These are phyloP conservation scores for Solanum dulcamara DNA, from an alignment of 257 asterid species.

Conservation along the genomic window DNA sequence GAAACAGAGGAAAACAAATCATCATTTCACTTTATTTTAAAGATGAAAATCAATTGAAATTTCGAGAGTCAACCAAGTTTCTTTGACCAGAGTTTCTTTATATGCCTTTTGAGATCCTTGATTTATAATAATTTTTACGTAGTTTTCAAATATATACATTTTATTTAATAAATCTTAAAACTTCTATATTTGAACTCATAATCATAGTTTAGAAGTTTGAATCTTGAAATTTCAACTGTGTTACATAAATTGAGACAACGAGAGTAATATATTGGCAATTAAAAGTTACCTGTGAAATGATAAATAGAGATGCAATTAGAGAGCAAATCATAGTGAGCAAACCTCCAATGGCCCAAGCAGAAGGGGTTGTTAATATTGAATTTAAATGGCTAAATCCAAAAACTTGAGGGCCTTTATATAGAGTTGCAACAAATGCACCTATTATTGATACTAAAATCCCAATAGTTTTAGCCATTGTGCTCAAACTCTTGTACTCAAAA, in stretches of 20 bases:
- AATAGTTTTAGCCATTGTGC: conserved; percentile 31
- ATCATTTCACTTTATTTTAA: background rate
- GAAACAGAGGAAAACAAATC: background rate
- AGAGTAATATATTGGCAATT: background rate
- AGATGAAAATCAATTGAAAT: background rate
- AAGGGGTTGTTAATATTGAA: conserved; percentile 5
- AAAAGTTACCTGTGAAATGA: conserved; percentile 42
- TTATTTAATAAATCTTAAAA: no score
- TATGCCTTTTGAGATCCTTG: no score
- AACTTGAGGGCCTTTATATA: conserved; percentile 45
- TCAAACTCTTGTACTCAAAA: conserved; percentile 20
- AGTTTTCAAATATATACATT: no score
- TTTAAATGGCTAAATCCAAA: conserved; percentile 6
- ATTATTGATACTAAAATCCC: conserved; percentile 38
- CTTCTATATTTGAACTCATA: no score
- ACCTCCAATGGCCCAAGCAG: conserved; percentile 56
- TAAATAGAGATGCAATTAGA: conserved; percentile 27
- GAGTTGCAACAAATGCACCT: conserved; percentile 48
- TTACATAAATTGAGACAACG: background rate
- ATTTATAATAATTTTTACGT: no score
- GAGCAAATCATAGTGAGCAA: conserved; percentile 32
- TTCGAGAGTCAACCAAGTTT: background rate
- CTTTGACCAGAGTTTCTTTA: background rate
- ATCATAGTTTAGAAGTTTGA: background rate
- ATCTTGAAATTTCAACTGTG: background rate